phyloP scores from a whole-genome alignment of 1,139 yeast species.

The Geotrichum histeridarum region DNA sequence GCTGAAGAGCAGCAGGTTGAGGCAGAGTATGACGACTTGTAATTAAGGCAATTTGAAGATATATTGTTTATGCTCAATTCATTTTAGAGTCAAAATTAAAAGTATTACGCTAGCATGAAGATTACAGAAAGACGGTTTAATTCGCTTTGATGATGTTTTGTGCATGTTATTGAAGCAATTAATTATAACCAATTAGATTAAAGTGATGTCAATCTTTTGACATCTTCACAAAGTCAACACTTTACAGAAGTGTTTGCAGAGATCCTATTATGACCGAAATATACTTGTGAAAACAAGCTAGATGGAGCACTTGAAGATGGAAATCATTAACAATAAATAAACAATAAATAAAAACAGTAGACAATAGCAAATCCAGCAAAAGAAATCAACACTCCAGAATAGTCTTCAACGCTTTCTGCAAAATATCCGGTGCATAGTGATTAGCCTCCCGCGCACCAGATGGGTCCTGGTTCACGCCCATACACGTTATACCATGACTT shows the following conservation, averaged over 20 bases:
- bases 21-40: background rate
- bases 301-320: background rate
- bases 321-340: background rate
- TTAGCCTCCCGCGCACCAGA: background rate
- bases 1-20: background rate
- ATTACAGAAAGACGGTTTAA: no score
- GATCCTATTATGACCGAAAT: no score
- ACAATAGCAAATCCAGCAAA: background rate
- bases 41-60: background rate
- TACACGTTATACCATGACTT: conserved; percentile 16
- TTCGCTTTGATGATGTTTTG: no score
- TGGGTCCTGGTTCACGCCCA: background rate
- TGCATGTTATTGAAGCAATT: no score
- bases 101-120: background rate
- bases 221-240: no score
- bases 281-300: no score
- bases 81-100: background rate
- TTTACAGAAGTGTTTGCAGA: no score
- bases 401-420: background rate
- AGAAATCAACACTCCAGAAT: background rate
- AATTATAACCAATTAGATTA: no score
- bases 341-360: background rate
- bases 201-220: no score
- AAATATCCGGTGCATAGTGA: background rate
- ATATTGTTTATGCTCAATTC: background rate